Percentiles rank a stretch among this genome's conserved stretches.
phyloP scores from a whole-genome alignment of 192 early-diverging fungal species.

The Coemansia sp. region DNA sequence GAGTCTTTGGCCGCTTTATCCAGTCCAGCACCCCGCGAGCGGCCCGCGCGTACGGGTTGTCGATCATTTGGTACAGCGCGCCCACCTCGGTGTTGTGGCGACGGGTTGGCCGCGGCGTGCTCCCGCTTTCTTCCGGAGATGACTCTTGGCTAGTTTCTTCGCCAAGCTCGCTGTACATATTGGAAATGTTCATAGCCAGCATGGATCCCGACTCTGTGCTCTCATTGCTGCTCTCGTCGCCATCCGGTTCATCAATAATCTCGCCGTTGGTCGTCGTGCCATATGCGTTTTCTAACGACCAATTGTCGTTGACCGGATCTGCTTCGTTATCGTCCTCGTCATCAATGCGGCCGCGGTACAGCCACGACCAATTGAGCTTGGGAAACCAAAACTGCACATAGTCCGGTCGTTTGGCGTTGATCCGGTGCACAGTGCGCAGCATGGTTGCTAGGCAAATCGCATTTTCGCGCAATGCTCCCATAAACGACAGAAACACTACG shows the following conservation, averaged over 20 bases:
- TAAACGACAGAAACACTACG: constrained; percentile 39
- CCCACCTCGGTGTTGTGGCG: constrained; percentile 4
- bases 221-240: not conserved
- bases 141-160: not conserved
- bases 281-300: constrained; percentile 34
- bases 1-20: constrained; percentile 28
- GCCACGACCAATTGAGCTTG: constrained; percentile 34
- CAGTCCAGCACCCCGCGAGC: constrained; percentile 23
- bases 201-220: not conserved
- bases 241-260: not conserved
- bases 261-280: not conserved
- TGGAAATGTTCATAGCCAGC: not conserved
- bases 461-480: constrained; percentile 42
- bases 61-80: constrained; percentile 20
- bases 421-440: constrained; percentile 22
- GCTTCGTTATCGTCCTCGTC: constrained; percentile 29
- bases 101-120: not conserved
- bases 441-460: constrained; percentile 21
- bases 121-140: constrained; percentile 3
- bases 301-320: constrained; percentile 15
- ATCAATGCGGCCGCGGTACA: constrained; percentile 18
- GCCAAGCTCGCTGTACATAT: not conserved
- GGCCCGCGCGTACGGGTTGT: constrained; percentile 17
- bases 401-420: constrained; percentile 17
- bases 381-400: constrained; percentile 43